Percentiles rank a stretch among this genome's conserved stretches.
Evolutionary conservation across 208 protist species (phyloP).

Genomic region (Leishmania gerbilli): DNA sequence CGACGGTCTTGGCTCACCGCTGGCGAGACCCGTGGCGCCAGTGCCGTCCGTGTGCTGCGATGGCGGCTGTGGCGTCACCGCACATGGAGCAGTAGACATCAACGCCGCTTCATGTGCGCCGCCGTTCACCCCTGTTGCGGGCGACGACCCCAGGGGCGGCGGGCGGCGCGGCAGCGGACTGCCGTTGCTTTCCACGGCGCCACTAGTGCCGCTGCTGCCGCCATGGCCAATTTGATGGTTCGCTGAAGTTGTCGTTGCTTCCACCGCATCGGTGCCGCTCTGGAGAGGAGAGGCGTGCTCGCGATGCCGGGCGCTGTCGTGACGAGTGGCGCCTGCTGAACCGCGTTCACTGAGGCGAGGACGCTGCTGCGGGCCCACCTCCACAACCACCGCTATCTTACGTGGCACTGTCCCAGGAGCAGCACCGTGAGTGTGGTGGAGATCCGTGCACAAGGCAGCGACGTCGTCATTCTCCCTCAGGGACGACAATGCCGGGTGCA

Average conservation of each 20-base stretch:
- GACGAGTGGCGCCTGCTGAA: background rate
- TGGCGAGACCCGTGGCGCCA: background rate
- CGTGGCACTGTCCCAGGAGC: background rate
- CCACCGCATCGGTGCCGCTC: background rate
- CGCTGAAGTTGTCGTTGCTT: background rate
- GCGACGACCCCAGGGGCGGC: background rate
- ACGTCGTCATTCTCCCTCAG: background rate
- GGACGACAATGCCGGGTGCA: background rate
- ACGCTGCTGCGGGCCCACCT: background rate
- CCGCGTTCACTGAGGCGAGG: background rate
- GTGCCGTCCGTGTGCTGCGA: background rate
- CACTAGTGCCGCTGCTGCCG: background rate
- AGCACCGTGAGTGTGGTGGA: background rate
- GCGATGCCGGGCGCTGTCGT: background rate
- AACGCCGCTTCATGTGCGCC: background rate
- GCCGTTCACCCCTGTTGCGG: background rate
- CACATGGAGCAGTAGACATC: background rate
- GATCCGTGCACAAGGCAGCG: background rate
- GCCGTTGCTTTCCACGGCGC: background rate
- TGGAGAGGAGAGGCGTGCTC: background rate
- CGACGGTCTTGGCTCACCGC: background rate
- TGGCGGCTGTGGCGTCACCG: background rate
- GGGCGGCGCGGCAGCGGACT: constrained; percentile 6
- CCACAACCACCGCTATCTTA: background rate
- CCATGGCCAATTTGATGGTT: background rate